Evolutionary conservation across 768 basidiomycete genomes (phyloP), one percentile per base, ranked within the genome.

Genomic region (Mycena metata): DNA sequence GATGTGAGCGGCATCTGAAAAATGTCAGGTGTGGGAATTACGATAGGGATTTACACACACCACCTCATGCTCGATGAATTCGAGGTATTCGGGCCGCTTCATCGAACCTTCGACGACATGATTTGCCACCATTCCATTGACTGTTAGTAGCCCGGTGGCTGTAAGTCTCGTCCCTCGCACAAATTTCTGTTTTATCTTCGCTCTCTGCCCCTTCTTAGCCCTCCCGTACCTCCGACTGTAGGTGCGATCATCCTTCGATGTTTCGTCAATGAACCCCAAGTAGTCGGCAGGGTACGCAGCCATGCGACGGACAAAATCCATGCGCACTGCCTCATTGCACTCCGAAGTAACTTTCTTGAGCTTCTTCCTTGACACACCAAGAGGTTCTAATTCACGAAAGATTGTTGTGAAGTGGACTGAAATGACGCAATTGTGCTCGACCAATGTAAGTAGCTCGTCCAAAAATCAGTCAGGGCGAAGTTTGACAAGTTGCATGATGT

Each of bases 201-300:
- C 79, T 5, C 75, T 21, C 19, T 21, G 35, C 2, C 79, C 74
- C 60, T 69, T 78, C 50, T 26, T 60, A 6, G 77, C 64, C 26
- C 73, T 55, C 15, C 78, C 79, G 55, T 61, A 56, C 5, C 58
- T n/a, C 15, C 77, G 43, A 19, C 39, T 61, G n/a, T 62, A 30
- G 0, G 78, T 78, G 19, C 72, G 61, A 15, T 79, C 74, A 69
- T 81, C 75, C 69, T 79, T 0, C 1, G 78, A 80, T 1, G 74
- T 75, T 59, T 83, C 77, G 60, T 83, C 78, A 82, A 51, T 30
- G 61, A 82, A 82, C 0, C 78, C 78, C 9, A 83, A 68, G 54
- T 82, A 73, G 2, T 80, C 77, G 11, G 77, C 69, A 0, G 46
- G 59, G 52, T 82, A 82, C 30, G 72, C 67, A 0, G 77, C 73